phyloP scores from a whole-genome alignment of 2,329 filamentous ascomycete species.

The Ceratocystis colombiana region DNA sequence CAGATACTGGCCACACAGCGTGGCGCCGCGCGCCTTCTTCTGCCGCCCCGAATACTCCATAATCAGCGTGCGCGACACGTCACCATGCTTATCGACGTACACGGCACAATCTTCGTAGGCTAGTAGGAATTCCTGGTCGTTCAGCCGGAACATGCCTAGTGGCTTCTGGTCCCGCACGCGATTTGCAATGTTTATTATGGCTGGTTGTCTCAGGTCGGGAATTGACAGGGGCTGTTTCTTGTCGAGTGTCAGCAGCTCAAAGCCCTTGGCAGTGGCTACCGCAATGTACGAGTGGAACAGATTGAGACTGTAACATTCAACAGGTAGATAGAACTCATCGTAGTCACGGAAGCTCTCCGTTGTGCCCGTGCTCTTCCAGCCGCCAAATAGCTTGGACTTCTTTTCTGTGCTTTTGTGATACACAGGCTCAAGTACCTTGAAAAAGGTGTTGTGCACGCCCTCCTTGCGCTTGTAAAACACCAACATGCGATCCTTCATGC shows the following conservation, averaged over 20 bases:
- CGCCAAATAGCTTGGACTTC: constrained; percentile 57
- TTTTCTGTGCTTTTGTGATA: constrained; percentile 86
- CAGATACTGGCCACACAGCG: constrained; percentile 83
- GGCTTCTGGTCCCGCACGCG: constrained; percentile 76
- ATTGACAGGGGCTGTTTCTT: constrained; percentile 95
- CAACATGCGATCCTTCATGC: constrained; percentile 92
- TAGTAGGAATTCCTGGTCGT: constrained; percentile 82
- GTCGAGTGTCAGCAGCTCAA: constrained; percentile 92
- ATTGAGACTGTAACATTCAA: constrained; percentile 90
- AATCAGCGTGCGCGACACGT: constrained; percentile 84
- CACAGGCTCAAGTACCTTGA: constrained; percentile 93
- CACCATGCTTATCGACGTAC: constrained; percentile 96
- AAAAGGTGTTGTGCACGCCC: constrained; percentile 84
- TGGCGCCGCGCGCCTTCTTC: constrained; percentile 67
- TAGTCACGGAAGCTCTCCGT: constrained; percentile 97
- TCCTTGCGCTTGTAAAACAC: constrained; percentile 98
- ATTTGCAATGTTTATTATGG: constrained; percentile 73
- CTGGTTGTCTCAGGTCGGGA: constrained; percentile 68
- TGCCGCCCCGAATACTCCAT: constrained; percentile 97
- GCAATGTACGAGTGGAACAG: constrained; percentile 92
- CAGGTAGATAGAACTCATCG: constrained; percentile 96
- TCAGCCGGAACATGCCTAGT: constrained; percentile 91
- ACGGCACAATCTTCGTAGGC: constrained; percentile 94
- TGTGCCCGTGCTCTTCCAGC: constrained; percentile 34
- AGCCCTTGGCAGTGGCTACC: constrained; percentile 80